These are phyloP conservation scores for Macadamia integrifolia DNA, from an alignment of 164 flowering plant genomes.

Conservation along the genomic window DNA sequence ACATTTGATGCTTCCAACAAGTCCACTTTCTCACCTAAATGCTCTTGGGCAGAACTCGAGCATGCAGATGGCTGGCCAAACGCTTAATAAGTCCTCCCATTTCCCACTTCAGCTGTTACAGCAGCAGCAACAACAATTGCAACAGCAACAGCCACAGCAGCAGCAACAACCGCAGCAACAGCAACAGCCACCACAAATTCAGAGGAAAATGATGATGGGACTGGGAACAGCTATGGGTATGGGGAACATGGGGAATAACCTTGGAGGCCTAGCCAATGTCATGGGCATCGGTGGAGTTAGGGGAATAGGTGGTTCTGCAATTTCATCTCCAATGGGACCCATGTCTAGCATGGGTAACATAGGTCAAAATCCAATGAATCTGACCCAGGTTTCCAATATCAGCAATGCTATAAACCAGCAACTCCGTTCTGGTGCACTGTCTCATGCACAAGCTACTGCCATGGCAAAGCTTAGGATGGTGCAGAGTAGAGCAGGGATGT, in stretches of 20 bases:
- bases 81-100: conserved; percentile 50
- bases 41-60: conserved; percentile 49
- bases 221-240: conserved; percentile 54
- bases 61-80: conserved; percentile 47
- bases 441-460: conserved; percentile 33
- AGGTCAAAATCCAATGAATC: conserved; percentile 55
- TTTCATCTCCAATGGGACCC: conserved; percentile 55
- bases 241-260: conserved; percentile 57
- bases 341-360: conserved; percentile 54
- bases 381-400: conserved; percentile 39
- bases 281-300: conserved; percentile 62
- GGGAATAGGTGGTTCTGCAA: conserved; percentile 62
- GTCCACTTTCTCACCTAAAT: conserved; percentile 48
- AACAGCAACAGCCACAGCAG: conserved; percentile 33
- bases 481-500: conserved; percentile 39
- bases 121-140: conserved; percentile 43
- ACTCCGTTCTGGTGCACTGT: conserved; percentile 39
- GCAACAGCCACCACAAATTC: conserved; percentile 46
- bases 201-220: conserved; percentile 67
- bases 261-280: conserved; percentile 52
- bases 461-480: conserved; percentile 41
- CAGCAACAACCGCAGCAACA: conserved; percentile 29
- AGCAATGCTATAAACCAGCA: conserved; percentile 49
- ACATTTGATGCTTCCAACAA: conserved; percentile 44
- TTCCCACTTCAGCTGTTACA: conserved; percentile 62